A percentile compares a stretch with the other conserved stretches of the same genome.
phyloP scores from a whole-genome alignment of 75 land plant species.

The Gnetum montanum region DNA sequence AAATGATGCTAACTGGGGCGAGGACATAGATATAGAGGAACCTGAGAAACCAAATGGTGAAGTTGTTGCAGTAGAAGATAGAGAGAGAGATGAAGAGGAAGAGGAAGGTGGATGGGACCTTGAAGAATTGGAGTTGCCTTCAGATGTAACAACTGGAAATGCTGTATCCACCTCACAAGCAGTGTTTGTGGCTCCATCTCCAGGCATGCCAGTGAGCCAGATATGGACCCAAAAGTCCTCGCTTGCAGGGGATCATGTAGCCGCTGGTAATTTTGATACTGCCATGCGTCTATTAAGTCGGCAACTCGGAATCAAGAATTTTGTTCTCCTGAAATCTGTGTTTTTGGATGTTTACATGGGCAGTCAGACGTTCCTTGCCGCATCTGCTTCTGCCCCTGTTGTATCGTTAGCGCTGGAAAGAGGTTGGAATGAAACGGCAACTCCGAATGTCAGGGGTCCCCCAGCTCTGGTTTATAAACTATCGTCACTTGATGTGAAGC shows the following conservation, averaged over 20 bases:
- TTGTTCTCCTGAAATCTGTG: constrained; percentile 29
- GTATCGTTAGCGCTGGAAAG: constrained; percentile 44
- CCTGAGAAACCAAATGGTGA: constrained; percentile 23
- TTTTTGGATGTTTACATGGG: constrained; percentile 48
- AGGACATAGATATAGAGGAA: constrained; percentile 45
- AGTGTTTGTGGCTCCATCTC: constrained; percentile 38
- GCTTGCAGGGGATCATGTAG: constrained; percentile 67
- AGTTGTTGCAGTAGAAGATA: constrained; percentile 23
- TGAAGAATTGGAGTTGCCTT: constrained; percentile 65
- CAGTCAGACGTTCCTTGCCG: constrained; percentile 41
- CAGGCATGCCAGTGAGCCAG: constrained; percentile 52
- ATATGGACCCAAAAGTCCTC: constrained; percentile 54
- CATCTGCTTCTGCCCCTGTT: constrained; percentile 30
- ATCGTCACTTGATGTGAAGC: constrained; percentile 45
- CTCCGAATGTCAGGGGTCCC: constrained; percentile 35
- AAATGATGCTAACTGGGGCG: constrained; percentile 58
- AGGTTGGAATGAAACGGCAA: constrained; percentile 43
- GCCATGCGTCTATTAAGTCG: constrained; percentile 52
- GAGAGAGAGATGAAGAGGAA: constrained; percentile 35
- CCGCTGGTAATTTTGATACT: constrained; percentile 65
- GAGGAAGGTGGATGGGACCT: constrained; percentile 65
- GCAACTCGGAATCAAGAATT: constrained; percentile 51
- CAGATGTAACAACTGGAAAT: constrained; percentile 22
- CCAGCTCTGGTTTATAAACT: constrained; percentile 47
- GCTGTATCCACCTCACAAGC: constrained; percentile 10